These are phyloP conservation scores for Aspergillus sp. DNA, from an alignment of 2,329 filamentous ascomycete genomes.

Conservation along the genomic window DNA sequence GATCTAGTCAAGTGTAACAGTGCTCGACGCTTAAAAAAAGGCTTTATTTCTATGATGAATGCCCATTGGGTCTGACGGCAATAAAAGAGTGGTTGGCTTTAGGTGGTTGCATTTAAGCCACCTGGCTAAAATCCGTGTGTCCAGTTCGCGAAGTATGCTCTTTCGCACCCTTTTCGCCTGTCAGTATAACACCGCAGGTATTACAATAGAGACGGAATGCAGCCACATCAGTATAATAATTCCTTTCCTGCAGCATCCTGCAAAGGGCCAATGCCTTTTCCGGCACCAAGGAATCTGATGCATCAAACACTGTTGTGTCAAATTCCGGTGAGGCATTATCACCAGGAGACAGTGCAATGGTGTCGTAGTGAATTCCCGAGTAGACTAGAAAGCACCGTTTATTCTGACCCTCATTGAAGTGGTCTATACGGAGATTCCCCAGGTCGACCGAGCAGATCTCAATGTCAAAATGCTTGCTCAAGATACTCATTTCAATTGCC, in stretches of 20 bases:
- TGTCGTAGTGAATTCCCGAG: conserved; percentile 91
- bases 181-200: conserved; percentile 46
- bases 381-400: conserved; percentile 80
- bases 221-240: conserved; percentile 88
- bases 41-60: not conserved
- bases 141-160: conserved; percentile 49
- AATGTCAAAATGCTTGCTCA: conserved; percentile 80
- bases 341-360: conserved; percentile 72
- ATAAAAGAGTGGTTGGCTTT: not conserved
- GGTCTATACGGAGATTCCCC: conserved; percentile 64
- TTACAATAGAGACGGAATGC: conserved; percentile 79
- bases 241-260: conserved; percentile 63
- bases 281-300: conserved; percentile 54
- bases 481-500: conserved; percentile 81
- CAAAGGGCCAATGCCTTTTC: conserved; percentile 66
- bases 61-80: not conserved
- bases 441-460: conserved; percentile 87
- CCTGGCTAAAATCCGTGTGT: conserved; percentile 52
- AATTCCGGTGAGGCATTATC: conserved; percentile 66
- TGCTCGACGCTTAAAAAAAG: not conserved
- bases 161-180: conserved; percentile 48
- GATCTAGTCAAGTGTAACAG: not conserved
- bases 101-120: conserved; percentile 24
- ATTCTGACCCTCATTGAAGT: conserved; percentile 72
- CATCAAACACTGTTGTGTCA: conserved; percentile 74